A percentile compares a stretch with the other conserved stretches of the same genome.
phyloP scores from a whole-genome alignment of 106 monocot species.

The Cymbidium sinense region DNA sequence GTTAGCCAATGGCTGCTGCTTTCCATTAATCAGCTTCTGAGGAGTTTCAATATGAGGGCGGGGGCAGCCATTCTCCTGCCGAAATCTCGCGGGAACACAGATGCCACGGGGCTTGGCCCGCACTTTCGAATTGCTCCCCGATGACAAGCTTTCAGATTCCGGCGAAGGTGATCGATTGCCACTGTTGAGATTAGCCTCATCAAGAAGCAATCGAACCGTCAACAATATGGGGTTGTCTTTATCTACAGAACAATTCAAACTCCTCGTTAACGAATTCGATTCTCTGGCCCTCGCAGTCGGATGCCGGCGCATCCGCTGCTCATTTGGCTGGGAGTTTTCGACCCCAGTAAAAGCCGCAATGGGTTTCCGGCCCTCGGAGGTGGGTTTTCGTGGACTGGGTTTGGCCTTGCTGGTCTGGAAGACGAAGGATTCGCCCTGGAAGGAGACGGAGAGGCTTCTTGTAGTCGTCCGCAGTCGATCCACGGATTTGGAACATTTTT shows the following conservation, averaged over 20 bases:
- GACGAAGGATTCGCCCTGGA: slow-evolving; percentile 62
- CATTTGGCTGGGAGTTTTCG: slow-evolving; percentile 39
- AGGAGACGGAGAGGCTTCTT: slow-evolving; percentile 64
- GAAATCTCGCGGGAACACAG: slow-evolving; percentile 48
- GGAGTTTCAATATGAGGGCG: slow-evolving; percentile 21
- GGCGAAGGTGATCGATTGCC: slow-evolving; percentile 31
- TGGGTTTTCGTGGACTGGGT: slow-evolving; percentile 24
- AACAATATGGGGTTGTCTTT: slow-evolving; percentile 24
- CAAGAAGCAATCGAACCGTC: slow-evolving; percentile 28
- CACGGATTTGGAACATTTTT: slow-evolving; percentile 31
- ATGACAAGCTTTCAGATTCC: slow-evolving; percentile 42
- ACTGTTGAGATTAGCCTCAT: slow-evolving; percentile 25
- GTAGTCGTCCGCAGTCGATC: slow-evolving; percentile 45
- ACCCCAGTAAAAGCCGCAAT: slow-evolving; percentile 6
- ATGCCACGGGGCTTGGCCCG: slow-evolving; percentile 26
- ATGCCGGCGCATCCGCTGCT: slow-evolving; percentile 35
- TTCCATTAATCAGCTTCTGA: neutral
- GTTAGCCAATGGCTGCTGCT: neutral
- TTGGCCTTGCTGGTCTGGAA: slow-evolving; percentile 49
- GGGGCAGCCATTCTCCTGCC: slow-evolving; percentile 32
- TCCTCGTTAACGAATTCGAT: slow-evolving; percentile 26
- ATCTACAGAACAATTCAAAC: slow-evolving; percentile 35
- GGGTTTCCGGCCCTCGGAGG: slow-evolving; percentile 27
- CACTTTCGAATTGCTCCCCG: slow-evolving; percentile 24
- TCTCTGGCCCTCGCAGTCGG: slow-evolving; percentile 26